A percentile compares a stretch with the other conserved stretches of the same genome.
These are phyloP conservation scores for Aspergillus indologenus DNA, from an alignment of 495 filamentous ascomycete species.

Conservation along the genomic window DNA sequence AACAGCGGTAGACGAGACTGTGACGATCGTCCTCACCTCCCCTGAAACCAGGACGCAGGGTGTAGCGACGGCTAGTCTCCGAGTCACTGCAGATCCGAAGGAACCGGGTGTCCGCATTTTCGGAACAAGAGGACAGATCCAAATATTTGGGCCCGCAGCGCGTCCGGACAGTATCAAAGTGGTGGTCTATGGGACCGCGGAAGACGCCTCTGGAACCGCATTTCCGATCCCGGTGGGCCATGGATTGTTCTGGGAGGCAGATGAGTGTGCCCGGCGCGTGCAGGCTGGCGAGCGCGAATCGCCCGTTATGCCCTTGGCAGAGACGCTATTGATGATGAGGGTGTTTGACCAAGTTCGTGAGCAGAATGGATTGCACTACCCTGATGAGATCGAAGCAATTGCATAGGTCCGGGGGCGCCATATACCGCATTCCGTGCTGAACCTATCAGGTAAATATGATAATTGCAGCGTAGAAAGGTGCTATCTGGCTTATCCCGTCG, in stretches of 20 bases:
- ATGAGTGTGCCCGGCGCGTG: conserved; percentile 68
- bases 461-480: no score
- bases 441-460: no score
- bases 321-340: conserved; percentile 77
- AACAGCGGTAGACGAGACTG: conserved; percentile 68
- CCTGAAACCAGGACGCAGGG: conserved; percentile 50
- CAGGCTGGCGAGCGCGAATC: conserved; percentile 68
- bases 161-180: conserved; percentile 59
- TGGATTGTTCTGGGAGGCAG: conserved; percentile 83
- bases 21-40: conserved; percentile 66
- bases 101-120: conserved; percentile 64
- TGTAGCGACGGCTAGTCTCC: conserved; percentile 63
- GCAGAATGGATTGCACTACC: conserved; percentile 3
- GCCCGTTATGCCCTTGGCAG: conserved; percentile 57
- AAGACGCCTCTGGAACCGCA: neutral
- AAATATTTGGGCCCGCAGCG: conserved; percentile 64
- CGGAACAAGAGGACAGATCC: conserved; percentile 69
- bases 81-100: conserved; percentile 55
- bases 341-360: conserved; percentile 63
- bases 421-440: no score
- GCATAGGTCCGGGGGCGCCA: neutral
- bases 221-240: conserved; percentile 53
- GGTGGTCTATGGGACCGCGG: conserved; percentile 16
- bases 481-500: no score
- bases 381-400: conserved; percentile 6